Conservation (phyloP, 106 monocot species). For the Triglochin maritima region DNA sequence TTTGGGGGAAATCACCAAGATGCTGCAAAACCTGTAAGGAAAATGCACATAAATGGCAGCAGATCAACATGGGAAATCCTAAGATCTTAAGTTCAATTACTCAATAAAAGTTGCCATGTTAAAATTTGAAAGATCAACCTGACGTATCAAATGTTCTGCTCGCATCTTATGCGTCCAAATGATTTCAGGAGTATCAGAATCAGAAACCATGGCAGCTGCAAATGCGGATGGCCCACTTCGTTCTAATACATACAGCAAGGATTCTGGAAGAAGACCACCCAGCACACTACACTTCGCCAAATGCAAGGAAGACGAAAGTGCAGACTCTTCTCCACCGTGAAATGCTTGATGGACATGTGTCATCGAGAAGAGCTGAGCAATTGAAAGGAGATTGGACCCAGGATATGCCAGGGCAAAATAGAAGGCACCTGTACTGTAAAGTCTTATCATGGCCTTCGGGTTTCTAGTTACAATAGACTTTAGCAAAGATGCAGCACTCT, state of each 20-base stretch:
- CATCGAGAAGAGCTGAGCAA: slow-evolving; percentile 75
- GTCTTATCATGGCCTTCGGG: slow-evolving; percentile 88
- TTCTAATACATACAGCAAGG: slow-evolving; percentile 92
- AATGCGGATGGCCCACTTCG: slow-evolving; percentile 88
- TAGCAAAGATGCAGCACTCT: slow-evolving; percentile 70
- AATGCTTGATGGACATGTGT: slow-evolving; percentile 97
- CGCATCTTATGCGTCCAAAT: slow-evolving; percentile 99
- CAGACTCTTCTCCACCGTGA: slow-evolving; percentile 98
- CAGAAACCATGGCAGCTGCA: slow-evolving; percentile 98
- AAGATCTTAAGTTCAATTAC: too few relatives aligned
- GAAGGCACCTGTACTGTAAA: slow-evolving; percentile 94
- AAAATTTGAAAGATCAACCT: slow-evolving; percentile 29
- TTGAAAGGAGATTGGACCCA: slow-evolving; percentile 93
- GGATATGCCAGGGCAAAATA: slow-evolving; percentile 96
- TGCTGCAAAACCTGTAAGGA: slow-evolving; percentile 85
- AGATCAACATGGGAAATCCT: too few relatives aligned
- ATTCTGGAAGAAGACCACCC: slow-evolving; percentile 95
- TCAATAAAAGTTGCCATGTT: too few relatives aligned
- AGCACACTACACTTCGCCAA: slow-evolving; percentile 94
- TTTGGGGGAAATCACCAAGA: slow-evolving; percentile 98
- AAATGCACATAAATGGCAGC: neutral
- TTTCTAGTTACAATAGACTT: slow-evolving; percentile 95
- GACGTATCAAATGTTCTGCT: slow-evolving; percentile 86
- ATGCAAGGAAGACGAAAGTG: slow-evolving; percentile 87
- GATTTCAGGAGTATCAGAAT: slow-evolving; percentile 98